phyloP scores from a whole-genome alignment of 2,329 filamentous ascomycete genomes.

The Verticillium nonalfalfae region DNA sequence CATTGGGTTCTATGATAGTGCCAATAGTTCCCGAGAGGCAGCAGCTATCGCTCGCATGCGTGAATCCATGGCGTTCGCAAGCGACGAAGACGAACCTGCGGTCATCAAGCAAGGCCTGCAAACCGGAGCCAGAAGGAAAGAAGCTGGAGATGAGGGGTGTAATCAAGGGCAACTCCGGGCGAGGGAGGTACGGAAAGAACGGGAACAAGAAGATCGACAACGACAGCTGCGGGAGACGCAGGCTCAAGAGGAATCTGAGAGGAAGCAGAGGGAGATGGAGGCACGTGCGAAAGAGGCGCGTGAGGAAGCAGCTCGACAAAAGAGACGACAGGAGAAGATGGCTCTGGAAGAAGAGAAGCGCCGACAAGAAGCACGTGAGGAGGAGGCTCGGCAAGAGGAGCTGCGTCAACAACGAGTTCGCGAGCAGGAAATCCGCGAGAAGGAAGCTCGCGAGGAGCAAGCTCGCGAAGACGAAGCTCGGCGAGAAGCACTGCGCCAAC shows the following conservation, averaged over 20 bases:
- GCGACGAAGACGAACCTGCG: background rate
- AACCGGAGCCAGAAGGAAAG: background rate
- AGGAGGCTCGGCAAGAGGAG: background rate
- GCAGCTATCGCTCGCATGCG: background rate
- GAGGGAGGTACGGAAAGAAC: background rate
- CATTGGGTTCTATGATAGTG: constrained; percentile 27
- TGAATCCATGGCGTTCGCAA: background rate
- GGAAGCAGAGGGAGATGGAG: background rate
- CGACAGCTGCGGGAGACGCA: background rate
- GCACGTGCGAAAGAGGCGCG: background rate
- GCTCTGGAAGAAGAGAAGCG: background rate
- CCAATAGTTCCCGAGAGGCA: background rate
- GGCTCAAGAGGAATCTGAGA: background rate
- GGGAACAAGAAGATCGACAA: background rate
- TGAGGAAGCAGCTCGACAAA: background rate
- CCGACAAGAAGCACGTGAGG: background rate
- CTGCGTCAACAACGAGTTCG: background rate
- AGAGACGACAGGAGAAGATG: background rate
- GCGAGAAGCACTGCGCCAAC: too few species aligned
- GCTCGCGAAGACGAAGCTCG: too few species aligned
- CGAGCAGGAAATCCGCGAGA: background rate
- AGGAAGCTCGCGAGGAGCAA: background rate
- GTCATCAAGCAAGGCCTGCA: background rate
- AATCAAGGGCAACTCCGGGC: background rate
- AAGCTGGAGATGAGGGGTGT: background rate